Evolutionary conservation across 1,139 yeast species (phyloP).

Genomic region (Yamadazyma conglobata): DNA sequence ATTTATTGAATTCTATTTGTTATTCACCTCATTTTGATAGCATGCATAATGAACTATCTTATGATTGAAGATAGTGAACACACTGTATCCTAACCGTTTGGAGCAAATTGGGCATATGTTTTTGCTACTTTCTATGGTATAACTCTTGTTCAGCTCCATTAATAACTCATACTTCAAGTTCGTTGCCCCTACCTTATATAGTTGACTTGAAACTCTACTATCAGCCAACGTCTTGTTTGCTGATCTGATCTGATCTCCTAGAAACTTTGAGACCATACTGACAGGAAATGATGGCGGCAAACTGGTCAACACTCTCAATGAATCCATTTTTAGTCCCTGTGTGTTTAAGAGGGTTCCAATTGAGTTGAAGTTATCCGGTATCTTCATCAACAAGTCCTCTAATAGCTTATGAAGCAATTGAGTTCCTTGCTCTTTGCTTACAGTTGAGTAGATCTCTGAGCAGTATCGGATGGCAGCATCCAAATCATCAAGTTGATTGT

Average conservation of each 20-base stretch:
- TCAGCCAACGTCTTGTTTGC: slow-evolving; percentile 24
- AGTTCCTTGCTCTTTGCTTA: slow-evolving; percentile 37
- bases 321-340: slow-evolving; percentile 56
- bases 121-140: slow-evolving; percentile 34
- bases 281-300: slow-evolving; percentile 53
- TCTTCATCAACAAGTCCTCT: slow-evolving; percentile 36
- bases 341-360: slow-evolving; percentile 43
- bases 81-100: slow-evolving; percentile 59
- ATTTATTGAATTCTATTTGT: neutral
- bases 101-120: slow-evolving; percentile 58
- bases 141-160: slow-evolving; percentile 32
- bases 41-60: slow-evolving; percentile 73
- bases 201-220: slow-evolving; percentile 27
- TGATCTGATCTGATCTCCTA: slow-evolving; percentile 45
- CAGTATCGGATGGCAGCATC: slow-evolving; percentile 61
- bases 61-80: slow-evolving; percentile 52
- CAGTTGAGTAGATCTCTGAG: slow-evolving; percentile 43
- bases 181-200: slow-evolving; percentile 35
- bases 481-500: slow-evolving; percentile 56
- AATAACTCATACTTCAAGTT: slow-evolving; percentile 36
- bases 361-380: slow-evolving; percentile 27
- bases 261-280: slow-evolving; percentile 38
- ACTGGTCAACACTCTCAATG: slow-evolving; percentile 44
- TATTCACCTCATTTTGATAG: slow-evolving; percentile 6
- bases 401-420: slow-evolving; percentile 33